These are phyloP conservation scores for Cenchrus purpureus DNA, from an alignment of 176 grass and related monocot genomes.

Conservation along the genomic window DNA sequence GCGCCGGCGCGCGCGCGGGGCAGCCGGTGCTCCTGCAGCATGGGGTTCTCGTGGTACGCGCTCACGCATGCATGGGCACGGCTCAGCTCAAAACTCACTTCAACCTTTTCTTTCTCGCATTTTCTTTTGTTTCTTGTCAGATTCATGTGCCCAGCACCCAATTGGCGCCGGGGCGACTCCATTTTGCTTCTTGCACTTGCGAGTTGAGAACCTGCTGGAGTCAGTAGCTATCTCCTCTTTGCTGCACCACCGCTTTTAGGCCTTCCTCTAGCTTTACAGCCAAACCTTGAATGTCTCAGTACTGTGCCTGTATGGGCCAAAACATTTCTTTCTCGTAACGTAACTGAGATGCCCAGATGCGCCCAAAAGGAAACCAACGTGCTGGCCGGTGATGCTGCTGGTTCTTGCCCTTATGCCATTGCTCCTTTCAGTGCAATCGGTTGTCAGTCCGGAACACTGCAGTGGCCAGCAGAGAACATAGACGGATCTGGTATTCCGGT, in stretches of 20 bases:
- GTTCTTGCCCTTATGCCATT: not conserved
- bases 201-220: no score
- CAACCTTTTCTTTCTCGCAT: not conserved
- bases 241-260: not conserved
- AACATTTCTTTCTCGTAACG: not conserved
- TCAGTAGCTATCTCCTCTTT: not conserved
- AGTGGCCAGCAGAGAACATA: not conserved
- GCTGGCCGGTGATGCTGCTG: not conserved
- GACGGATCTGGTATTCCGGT: not conserved
- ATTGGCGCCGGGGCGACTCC: no score
- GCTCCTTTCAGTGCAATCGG: not conserved
- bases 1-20: not conserved
- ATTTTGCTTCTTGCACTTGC: no score
- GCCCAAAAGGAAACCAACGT: not conserved
- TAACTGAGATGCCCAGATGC: not conserved
- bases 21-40: slow-evolving; percentile 92
- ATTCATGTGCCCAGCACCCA: slow-evolving; percentile 24
- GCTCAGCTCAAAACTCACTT: not conserved
- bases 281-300: no score
- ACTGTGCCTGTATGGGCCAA: not conserved
- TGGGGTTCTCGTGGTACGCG: slow-evolving; percentile 72
- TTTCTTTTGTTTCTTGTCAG: not conserved
- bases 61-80: not conserved
- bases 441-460: not conserved
- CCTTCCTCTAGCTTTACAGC: slow-evolving; percentile 3